phyloP scores from a whole-genome alignment of 305 asterid genomes.

The Solanum chacoense region DNA sequence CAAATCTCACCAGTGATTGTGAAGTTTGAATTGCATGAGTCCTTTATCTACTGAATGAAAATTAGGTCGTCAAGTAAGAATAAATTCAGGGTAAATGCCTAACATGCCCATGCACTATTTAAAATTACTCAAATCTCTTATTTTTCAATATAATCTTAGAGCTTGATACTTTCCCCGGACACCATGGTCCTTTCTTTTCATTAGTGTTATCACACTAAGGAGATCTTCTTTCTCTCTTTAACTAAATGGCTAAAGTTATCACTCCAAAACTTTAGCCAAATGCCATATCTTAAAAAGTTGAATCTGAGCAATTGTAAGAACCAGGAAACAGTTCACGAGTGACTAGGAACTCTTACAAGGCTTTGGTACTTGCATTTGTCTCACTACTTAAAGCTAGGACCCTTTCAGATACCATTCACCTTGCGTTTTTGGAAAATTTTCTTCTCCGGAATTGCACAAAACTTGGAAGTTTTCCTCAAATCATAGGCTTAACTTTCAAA shows the following conservation, averaged over 20 bases:
- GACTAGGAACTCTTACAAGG: background rate
- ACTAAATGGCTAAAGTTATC: background rate
- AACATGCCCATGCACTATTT: background rate
- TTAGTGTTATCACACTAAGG: background rate
- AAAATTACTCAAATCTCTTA: background rate
- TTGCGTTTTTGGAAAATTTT: background rate
- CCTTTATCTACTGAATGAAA: background rate
- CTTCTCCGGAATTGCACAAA: background rate
- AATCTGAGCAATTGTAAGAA: constrained; percentile 1
- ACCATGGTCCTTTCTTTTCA: background rate
- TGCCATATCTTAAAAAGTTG: constrained; percentile 3
- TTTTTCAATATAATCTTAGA: background rate
- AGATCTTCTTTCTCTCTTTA: background rate
- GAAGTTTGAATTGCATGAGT: background rate
- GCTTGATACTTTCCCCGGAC: background rate
- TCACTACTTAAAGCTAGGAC: background rate
- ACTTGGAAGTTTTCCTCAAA: constrained; percentile 1
- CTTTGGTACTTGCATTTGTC: background rate
- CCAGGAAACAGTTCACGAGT: background rate
- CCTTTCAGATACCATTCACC: background rate
- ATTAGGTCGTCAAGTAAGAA: background rate
- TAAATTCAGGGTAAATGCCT: background rate
- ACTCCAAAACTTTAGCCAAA: background rate
- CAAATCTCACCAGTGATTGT: background rate
- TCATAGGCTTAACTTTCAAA: background rate